A percentile compares a stretch with the other conserved stretches of the same genome.
Conservation (phyloP, 139 green algal genomes). For the Tetraselmis striata region DNA sequence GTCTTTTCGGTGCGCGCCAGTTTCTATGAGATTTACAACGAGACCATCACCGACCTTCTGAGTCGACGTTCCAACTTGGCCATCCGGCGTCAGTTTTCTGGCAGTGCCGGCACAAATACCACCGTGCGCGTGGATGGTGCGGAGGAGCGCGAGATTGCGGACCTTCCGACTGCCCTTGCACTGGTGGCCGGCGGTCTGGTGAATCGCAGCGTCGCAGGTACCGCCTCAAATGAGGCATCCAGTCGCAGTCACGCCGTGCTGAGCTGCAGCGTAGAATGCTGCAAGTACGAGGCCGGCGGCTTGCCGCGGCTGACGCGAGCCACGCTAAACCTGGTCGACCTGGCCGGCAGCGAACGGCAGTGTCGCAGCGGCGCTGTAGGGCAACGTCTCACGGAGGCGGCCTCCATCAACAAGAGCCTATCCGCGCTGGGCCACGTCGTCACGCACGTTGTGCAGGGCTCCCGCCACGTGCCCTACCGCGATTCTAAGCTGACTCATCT, state of each 20-base stretch:
- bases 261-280: slow-evolving; percentile 16
- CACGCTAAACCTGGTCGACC: slow-evolving; percentile 39
- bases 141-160: too few species aligned
- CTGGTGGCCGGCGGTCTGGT: too few species aligned
- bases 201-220: slow-evolving; percentile 19
- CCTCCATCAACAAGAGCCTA: slow-evolving; percentile 30
- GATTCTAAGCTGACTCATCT: slow-evolving; percentile 68
- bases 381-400: neutral
- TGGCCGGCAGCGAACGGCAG: slow-evolving; percentile 41
- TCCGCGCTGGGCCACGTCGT: slow-evolving; percentile 44
- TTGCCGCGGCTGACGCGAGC: too few species aligned
- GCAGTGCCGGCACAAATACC: too few species aligned
- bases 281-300: neutral
- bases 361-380: slow-evolving; percentile 22
- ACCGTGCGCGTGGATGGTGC: too few species aligned
- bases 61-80: too few species aligned
- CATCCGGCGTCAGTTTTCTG: too few species aligned
- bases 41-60: too few species aligned
- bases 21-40: too few species aligned
- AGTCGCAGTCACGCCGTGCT: slow-evolving; percentile 44
- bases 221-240: slow-evolving; percentile 28
- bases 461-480: slow-evolving; percentile 50
- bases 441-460: neutral
- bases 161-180: too few species aligned
- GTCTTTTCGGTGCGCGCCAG: too few species aligned